Evolutionary conservation across 169 alveolate species (phyloP), one percentile per base, ranked within the genome.

Genomic region (Cryptosporidium meleagridis): DNA sequence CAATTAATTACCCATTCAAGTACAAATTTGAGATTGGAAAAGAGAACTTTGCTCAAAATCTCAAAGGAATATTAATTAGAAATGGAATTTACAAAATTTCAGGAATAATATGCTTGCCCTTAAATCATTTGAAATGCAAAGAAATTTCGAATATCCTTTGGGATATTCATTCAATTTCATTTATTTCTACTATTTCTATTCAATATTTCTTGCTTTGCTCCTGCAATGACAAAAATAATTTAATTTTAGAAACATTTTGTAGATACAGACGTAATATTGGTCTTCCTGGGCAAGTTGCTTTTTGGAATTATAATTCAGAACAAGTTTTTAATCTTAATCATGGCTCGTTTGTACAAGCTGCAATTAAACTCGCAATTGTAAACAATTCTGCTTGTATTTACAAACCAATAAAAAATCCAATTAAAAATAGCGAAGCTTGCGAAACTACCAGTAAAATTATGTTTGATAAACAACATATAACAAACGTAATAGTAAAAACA

Each of bases 261-360:
- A 80, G 35, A 61, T 80, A 58, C 37, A 80, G 89, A 62, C 73
- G 75, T 44, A 29, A 80, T 18, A 80, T 80, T 23, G 89, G 89
- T 23, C 80, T 80, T 37, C 80, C 75, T 33, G 89, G 69, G 35
- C 80, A 80, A 62, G 51, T 80, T 29, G 73, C 89, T 14, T 26
- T 62, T 65, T 80, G 89, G 89, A 59, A 73, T 73, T 73, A 73
- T 73, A 53, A 35, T 37, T 37, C 51, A 21, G 86, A 73, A 16
- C 35, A 52, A 33, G 21, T 55, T 33, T 73, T 72, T 3, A 35
- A 31, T 33, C 4, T 73, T 55, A 80, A 52, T 18, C 70, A 80
- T 65, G 89, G 89, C 2, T 80, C 89, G 0, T 80, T 80, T 80
- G 59, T 80, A 18, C 69, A 80, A 45, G 75, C 80, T 61, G 72